Conservation (phyloP, 768 basidiomycete species). For the Rhodocollybia butyracea region DNA sequence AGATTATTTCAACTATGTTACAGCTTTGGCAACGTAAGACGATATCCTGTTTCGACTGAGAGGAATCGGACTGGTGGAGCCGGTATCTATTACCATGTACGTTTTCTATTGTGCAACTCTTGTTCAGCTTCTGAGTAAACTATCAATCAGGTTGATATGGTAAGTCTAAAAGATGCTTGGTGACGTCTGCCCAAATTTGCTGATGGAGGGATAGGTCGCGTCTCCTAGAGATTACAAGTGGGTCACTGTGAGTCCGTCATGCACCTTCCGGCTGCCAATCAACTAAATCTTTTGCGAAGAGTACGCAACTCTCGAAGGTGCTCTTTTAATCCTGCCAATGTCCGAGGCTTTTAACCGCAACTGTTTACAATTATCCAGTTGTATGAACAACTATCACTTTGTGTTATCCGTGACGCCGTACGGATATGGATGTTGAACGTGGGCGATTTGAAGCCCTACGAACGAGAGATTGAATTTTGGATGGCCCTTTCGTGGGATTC, state of each 20-base stretch:
- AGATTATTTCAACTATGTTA: neutral
- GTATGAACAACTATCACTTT: conserved; percentile 69
- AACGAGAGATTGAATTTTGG: conserved; percentile 70
- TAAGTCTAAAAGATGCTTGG: conserved; percentile 14
- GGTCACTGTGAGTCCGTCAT: conserved; percentile 53
- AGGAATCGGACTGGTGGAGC: conserved; percentile 64
- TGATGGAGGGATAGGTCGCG: conserved; percentile 46
- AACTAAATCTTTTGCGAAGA: conserved; percentile 25
- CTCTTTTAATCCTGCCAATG: conserved; percentile 10
- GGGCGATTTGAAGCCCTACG: conserved; percentile 73
- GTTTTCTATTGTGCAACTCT: conserved; percentile 13
- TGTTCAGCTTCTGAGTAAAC: neutral
- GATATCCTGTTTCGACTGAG: conserved; percentile 51
- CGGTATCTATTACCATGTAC: conserved; percentile 67
- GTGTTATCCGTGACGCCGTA: conserved; percentile 54
- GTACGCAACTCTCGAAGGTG: conserved; percentile 49
- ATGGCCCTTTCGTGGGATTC: conserved; percentile 60
- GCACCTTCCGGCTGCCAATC: neutral
- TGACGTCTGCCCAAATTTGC: neutral
- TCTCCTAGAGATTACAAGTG: conserved; percentile 68
- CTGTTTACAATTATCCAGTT: conserved; percentile 28
- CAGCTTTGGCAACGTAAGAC: conserved; percentile 70
- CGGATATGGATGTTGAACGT: conserved; percentile 73
- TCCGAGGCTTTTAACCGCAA: neutral
- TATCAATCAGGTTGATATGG: conserved; percentile 42